Base-by-base conservation (phyloP, 257 asterid species). In the Euphrasia confusa region DNA sequence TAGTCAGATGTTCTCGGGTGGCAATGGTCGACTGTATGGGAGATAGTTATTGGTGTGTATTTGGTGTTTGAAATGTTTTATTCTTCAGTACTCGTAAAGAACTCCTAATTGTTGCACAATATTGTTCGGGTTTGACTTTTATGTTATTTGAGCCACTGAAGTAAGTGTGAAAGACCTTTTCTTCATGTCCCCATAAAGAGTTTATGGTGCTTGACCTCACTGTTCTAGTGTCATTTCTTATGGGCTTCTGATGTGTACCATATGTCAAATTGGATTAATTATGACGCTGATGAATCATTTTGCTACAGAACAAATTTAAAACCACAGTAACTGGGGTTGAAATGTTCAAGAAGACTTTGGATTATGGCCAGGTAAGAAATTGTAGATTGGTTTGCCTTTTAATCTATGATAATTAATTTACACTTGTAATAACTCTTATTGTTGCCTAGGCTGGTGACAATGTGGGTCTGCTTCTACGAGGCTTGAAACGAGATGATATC, bases 311-410 rank as follows among this genome's bases (percentile, higher is more conserved):
- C 53, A 85, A 80, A 71, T 15, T 83, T 55, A 93, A 93, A 81
- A 83, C 96, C 63, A 80, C 85, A 10, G 97, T 87, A 39, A 93
- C 99, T 69, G 99, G 99, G 50, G 99, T 93, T 55, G 97, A 93
- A 78, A 93, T 93, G 99, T 93, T 93, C 86, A 93, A 87, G 84
- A 93, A 93, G 84, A 85, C 82, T 27, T 77, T 93, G 75, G 99
- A 93, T 78, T 47, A 32, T 76, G 99, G 99, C 64, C 96, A 93
- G 83, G 99, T 90, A 69, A 79, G 74, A 28, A 33, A 15, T 30
- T 37, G 11, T 45, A 13, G 6, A 4, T 45, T 55, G 44, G 39
- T 50, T 55, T 10, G 24, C 49, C 27, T 56, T 42, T 8, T 1
- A 37, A 53, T 55, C 24, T 39, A 15, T 21, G n/a, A 17, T 33